Percentiles rank a stretch among this genome's conserved stretches.
Conservation (phyloP, 805 yeast species). For the Teunomyces tritomae region DNA sequence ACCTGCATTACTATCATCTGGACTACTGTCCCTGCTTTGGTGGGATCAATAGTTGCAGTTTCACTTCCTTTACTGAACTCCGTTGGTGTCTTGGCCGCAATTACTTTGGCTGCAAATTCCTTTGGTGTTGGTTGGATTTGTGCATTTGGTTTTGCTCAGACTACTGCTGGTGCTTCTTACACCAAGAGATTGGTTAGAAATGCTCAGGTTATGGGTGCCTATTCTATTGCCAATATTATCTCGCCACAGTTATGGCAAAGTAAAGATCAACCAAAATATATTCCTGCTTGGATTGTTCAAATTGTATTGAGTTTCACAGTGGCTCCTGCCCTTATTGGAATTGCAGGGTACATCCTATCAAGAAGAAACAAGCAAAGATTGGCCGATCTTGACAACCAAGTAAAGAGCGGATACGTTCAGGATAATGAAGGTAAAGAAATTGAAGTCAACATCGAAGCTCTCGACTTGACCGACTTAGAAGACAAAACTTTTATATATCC, state of each 20-base stretch:
- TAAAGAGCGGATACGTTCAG: slow-evolving; percentile 27
- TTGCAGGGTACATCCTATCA: slow-evolving; percentile 44
- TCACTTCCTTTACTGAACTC: slow-evolving; percentile 44
- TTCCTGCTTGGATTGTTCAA: slow-evolving; percentile 48
- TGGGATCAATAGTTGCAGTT: slow-evolving; percentile 45
- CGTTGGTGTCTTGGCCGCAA: slow-evolving; percentile 40
- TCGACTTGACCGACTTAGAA: slow-evolving; percentile 55
- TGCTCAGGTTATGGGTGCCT: slow-evolving; percentile 44
- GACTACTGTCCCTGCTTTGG: slow-evolving; percentile 44
- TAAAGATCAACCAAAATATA: slow-evolving; percentile 41
- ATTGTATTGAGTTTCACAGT: slow-evolving; percentile 48
- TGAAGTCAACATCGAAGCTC: slow-evolving; percentile 39
- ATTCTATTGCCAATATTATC: slow-evolving; percentile 48
- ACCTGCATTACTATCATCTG: slow-evolving; percentile 33
- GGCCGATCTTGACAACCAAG: slow-evolving; percentile 16
- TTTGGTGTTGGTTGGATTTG: slow-evolving; percentile 41
- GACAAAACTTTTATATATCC: slow-evolving; percentile 53
- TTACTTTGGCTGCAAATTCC: slow-evolving; percentile 46
- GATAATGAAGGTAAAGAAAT: slow-evolving; percentile 25
- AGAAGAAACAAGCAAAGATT: slow-evolving; percentile 44
- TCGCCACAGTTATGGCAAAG: slow-evolving; percentile 57
- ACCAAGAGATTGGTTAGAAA: slow-evolving; percentile 51
- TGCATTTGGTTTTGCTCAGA: slow-evolving; percentile 26
- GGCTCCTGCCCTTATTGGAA: slow-evolving; percentile 44
- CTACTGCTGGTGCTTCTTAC: slow-evolving; percentile 40